phyloP scores from a whole-genome alignment of 805 yeast species.

The Scheffersomyces lignosus region DNA sequence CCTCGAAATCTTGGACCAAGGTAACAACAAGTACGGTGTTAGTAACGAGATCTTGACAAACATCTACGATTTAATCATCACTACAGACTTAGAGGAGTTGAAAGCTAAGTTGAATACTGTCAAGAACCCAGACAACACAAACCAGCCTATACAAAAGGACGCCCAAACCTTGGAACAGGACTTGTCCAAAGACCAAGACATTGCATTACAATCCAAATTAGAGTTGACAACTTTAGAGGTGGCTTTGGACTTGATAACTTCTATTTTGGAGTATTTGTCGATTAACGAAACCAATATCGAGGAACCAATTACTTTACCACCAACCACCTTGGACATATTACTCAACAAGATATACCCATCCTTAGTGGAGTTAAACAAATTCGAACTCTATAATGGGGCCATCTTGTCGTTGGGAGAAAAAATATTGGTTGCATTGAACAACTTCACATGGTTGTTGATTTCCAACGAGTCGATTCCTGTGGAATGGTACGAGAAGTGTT shows the following conservation, averaged over 20 bases:
- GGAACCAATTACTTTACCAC: constrained; percentile 20
- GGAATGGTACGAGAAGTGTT: constrained; percentile 36
- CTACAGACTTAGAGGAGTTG: constrained; percentile 25
- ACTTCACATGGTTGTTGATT: constrained; percentile 60
- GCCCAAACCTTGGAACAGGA: constrained; percentile 19
- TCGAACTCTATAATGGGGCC: constrained; percentile 27
- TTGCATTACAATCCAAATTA: constrained; percentile 41
- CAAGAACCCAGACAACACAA: constrained; percentile 33
- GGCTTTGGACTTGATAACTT: constrained; percentile 73
- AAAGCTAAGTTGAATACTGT: constrained; percentile 4
- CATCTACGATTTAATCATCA: constrained; percentile 21
- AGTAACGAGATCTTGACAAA: constrained; percentile 20
- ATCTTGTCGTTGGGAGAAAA: constrained; percentile 48
- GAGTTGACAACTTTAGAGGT: constrained; percentile 66
- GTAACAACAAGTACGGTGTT: constrained; percentile 17
- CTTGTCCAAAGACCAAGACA: constrained; percentile 33
- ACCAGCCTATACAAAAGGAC: constrained; percentile 29
- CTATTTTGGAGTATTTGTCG: constrained; percentile 60
- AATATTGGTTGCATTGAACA: constrained; percentile 67
- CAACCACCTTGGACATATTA: constrained; percentile 18
- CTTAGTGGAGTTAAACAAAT: constrained; percentile 40
- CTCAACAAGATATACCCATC: constrained; percentile 21
- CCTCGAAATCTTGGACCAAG: constrained; percentile 27
- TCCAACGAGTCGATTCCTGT: constrained; percentile 31
- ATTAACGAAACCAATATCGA: constrained; percentile 18